Percentiles rank a stretch among this genome's conserved stretches.
Evolutionary conservation across 1,284 basidiomycete species (phyloP).

Genomic region (Coniferiporia weirii): DNA sequence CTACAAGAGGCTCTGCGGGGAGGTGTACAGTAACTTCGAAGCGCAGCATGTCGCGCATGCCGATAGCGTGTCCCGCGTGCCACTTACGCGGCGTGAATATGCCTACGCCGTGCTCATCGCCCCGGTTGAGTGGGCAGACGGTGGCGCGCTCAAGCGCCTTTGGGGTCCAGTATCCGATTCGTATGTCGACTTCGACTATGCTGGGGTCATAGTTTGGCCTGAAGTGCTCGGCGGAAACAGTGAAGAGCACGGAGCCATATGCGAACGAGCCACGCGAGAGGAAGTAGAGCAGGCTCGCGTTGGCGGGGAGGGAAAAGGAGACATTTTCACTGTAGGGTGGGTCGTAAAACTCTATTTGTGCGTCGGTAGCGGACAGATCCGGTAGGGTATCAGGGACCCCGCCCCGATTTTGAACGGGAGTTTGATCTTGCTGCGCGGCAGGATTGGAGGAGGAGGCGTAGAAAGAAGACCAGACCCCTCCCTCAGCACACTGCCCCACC

Average conservation of each 20-base stretch:
- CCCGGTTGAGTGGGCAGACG: slow-evolving; percentile 25
- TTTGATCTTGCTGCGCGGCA: not conserved
- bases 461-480: not conserved
- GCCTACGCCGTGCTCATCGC: slow-evolving; percentile 24
- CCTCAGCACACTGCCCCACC: not conserved
- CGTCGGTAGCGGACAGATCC: not conserved
- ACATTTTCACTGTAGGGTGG: slow-evolving; percentile 5
- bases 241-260: slow-evolving; percentile 20
- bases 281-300: slow-evolving; percentile 25
- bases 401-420: not conserved
- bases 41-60: slow-evolving; percentile 5
- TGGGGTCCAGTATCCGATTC: slow-evolving; percentile 7
- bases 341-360: not conserved
- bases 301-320: slow-evolving; percentile 24
- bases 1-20: slow-evolving; percentile 7
- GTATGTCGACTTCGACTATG: slow-evolving; percentile 24
- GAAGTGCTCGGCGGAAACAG: not conserved
- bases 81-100: slow-evolving; percentile 24
- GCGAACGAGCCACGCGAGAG: slow-evolving; percentile 24
- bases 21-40: slow-evolving; percentile 23
- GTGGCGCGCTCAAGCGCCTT: slow-evolving; percentile 18
- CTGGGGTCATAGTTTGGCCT: not conserved
- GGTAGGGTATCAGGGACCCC: not conserved
- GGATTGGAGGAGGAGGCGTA: not conserved
- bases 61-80: not conserved